Evolutionary conservation across 2,329 filamentous ascomycete genomes (phyloP).

Genomic region (Neopestalotiopsis sp.): DNA sequence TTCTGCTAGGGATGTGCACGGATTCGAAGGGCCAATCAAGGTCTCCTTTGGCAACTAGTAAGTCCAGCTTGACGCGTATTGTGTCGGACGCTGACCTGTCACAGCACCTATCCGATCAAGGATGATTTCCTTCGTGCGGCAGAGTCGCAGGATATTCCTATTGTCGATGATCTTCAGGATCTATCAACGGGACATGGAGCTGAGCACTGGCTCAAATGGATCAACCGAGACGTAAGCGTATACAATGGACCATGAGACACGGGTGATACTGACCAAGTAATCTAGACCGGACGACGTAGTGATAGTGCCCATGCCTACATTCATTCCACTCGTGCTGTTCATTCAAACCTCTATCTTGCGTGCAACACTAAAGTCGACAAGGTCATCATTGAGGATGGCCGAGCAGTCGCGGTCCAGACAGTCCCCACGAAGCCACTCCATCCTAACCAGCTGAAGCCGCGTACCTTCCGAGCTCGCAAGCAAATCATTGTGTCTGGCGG

Average conservation of each 20-base stretch:
- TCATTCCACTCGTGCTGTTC: conserved; percentile 73
- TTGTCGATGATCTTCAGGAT: conserved; percentile 79
- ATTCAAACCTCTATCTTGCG: conserved; percentile 73
- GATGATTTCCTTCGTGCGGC: conserved; percentile 78
- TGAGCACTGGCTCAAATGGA: conserved; percentile 87
- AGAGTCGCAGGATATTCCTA: conserved; percentile 74
- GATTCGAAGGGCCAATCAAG: conserved; percentile 81
- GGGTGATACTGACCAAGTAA: neutral
- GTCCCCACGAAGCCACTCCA: conserved; percentile 72
- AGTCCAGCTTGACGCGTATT: conserved; percentile 14
- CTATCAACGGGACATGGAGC: conserved; percentile 71
- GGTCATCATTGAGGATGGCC: conserved; percentile 74
- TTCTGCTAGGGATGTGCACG: conserved; percentile 64
- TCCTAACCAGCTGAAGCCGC: conserved; percentile 53
- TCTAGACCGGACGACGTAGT: conserved; percentile 68
- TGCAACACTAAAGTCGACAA: conserved; percentile 81
- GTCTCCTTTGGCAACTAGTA: conserved; percentile 79
- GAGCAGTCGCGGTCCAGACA: conserved; percentile 73
- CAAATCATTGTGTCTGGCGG: conserved; percentile 76
- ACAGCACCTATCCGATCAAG: conserved; percentile 75
- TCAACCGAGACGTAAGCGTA: conserved; percentile 65
- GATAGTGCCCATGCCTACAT: conserved; percentile 81
- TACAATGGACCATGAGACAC: neutral
- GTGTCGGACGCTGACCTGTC: conserved; percentile 24
- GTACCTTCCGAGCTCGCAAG: conserved; percentile 71